Conservation (phyloP, 2,329 filamentous ascomycete genomes). For the Bipolaris cookei region DNA sequence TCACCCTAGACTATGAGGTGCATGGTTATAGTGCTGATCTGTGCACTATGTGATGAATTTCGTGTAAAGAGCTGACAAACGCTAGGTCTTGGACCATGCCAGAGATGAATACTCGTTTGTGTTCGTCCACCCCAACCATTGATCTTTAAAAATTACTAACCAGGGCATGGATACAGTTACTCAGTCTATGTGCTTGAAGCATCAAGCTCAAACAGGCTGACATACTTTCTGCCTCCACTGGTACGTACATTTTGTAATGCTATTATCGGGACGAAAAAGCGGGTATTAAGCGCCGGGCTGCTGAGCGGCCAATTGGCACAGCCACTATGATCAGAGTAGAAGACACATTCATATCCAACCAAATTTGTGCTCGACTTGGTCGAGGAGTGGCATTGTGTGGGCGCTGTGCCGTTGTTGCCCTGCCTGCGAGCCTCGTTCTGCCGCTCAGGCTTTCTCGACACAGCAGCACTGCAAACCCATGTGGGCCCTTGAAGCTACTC, state of each 20-base stretch:
- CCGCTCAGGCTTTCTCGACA: constrained; percentile 36
- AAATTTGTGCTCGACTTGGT: constrained; percentile 16
- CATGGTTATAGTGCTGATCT: background rate
- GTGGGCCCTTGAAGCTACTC: constrained; percentile 10
- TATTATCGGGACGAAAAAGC: constrained; percentile 37
- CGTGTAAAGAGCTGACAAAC: constrained; percentile 47
- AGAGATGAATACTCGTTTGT: constrained; percentile 81
- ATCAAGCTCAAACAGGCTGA: constrained; percentile 56
- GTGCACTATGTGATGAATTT: background rate
- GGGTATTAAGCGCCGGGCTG: constrained; percentile 44
- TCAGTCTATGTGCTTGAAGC: constrained; percentile 63
- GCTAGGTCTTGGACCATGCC: constrained; percentile 65
- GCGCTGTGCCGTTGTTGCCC: constrained; percentile 13
- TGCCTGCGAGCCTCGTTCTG: constrained; percentile 28
- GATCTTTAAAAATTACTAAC: constrained; percentile 62
- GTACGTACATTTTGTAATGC: constrained; percentile 45
- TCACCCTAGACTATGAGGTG: background rate
- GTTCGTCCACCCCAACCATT: constrained; percentile 53
- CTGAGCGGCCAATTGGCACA: constrained; percentile 36
- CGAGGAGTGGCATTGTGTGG: constrained; percentile 8
- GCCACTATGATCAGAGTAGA: constrained; percentile 30
- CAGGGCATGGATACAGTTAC: constrained; percentile 57
- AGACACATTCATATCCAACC: constrained; percentile 18
- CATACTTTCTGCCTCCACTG: constrained; percentile 57
- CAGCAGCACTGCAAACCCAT: constrained; percentile 10